Conservation (phyloP, 176 grass and related monocot genomes). For the Aegilops sharonensis region DNA sequence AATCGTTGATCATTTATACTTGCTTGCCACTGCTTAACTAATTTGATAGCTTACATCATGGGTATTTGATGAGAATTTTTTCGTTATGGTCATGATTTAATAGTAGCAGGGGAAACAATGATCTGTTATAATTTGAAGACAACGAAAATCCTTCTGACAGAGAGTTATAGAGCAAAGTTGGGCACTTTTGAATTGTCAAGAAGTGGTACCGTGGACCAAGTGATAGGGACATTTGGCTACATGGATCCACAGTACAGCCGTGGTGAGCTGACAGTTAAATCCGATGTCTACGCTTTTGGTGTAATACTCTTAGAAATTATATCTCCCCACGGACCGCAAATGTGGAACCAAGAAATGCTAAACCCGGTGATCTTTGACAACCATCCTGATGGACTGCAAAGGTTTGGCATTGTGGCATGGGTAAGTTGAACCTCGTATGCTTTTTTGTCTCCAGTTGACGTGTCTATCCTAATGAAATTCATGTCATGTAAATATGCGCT, state of each 20-base stretch:
- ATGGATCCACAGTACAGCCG: conserved; percentile 54
- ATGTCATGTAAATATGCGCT: not conserved
- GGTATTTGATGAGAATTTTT: not conserved
- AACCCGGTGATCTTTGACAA: not conserved
- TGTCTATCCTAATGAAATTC: not conserved
- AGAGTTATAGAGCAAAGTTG: conserved; percentile 62
- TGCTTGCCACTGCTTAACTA: not conserved
- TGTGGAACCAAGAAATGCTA: not conserved
- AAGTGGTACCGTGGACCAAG: conserved; percentile 23
- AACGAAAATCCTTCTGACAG: conserved; percentile 67
- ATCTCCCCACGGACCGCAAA: conserved; percentile 6
- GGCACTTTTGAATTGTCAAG: conserved; percentile 47
- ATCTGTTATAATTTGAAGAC: conserved; percentile 67
- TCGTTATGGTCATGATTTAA: not conserved
- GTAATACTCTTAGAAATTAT: conserved; percentile 63
- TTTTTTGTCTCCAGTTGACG: not conserved
- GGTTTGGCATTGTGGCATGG: not conserved
- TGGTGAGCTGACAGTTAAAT: conserved; percentile 54
- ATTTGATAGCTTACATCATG: not conserved
- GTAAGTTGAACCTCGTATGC: conserved; percentile 13
- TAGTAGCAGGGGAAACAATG: conserved; percentile 42
- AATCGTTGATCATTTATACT: not conserved
- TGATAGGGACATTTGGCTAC: conserved; percentile 54
- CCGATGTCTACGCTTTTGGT: conserved; percentile 73
- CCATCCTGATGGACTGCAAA: not conserved